Percentiles rank a stretch among this genome's conserved stretches.
These are phyloP conservation scores for Globisporangium spinosum DNA, from an alignment of 352 stramenopile species.

Conservation along the genomic window DNA sequence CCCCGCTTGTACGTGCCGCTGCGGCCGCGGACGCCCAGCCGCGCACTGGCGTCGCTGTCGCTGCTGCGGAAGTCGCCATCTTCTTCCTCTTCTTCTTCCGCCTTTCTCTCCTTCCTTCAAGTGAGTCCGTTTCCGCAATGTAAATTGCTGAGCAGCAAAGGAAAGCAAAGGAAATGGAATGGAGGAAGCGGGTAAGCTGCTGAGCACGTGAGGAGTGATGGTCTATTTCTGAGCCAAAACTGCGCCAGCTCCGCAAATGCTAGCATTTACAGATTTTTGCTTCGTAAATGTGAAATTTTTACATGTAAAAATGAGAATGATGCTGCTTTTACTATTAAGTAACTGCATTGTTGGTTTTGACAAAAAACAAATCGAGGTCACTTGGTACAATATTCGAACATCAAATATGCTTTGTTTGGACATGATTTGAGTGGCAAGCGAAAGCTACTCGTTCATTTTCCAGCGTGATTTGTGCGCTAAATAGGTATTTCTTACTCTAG, in stretches of 20 bases:
- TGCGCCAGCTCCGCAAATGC: not conserved
- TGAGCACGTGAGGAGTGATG: not conserved
- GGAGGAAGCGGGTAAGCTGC: not conserved
- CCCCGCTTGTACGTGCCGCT: not conserved
- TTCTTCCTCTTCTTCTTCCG: not conserved
- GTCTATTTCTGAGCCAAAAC: not conserved
- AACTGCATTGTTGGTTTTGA: not conserved
- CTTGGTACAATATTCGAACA: too few species aligned
- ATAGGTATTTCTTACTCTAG: not conserved
- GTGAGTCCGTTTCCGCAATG: not conserved
- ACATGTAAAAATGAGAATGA: not conserved
- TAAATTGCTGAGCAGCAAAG: not conserved
- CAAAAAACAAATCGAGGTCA: not conserved
- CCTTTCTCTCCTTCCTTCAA: not conserved
- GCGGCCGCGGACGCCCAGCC: conserved; percentile 7
- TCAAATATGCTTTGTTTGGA: not conserved
- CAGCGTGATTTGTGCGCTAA: not conserved
- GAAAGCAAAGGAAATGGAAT: not conserved
- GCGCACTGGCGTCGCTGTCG: conserved; percentile 6
- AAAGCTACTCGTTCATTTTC: not conserved
- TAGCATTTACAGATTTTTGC: not conserved
- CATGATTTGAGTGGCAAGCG: not conserved
- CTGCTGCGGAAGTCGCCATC: conserved; percentile 10
- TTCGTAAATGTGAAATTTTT: not conserved
- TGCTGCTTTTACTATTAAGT: not conserved